Percentiles rank a stretch among this genome's conserved stretches.
Conservation (phyloP, 2,329 filamentous ascomycete genomes). For the Aureobasidium sp. region DNA sequence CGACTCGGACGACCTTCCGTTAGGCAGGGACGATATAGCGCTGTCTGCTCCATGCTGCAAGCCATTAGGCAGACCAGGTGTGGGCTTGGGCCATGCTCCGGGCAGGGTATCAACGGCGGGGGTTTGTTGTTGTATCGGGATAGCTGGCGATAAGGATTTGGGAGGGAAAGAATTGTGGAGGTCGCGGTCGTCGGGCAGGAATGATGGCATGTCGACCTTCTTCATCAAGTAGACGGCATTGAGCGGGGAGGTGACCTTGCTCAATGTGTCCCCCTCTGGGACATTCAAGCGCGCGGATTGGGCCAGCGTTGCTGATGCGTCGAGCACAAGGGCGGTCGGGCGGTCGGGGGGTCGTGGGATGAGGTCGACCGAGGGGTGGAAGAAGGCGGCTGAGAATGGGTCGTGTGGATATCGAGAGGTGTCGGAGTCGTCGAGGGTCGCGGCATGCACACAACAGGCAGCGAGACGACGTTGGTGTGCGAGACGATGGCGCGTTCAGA, state of each 20-base stretch:
- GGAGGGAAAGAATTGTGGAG: constrained; percentile 27
- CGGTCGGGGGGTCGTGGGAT: neutral
- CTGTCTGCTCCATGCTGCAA: constrained; percentile 30
- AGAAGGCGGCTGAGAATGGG: neutral
- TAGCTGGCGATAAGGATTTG: constrained; percentile 19
- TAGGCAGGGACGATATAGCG: constrained; percentile 52
- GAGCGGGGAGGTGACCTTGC: constrained; percentile 24
- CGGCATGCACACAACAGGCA: constrained; percentile 7
- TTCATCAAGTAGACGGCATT: constrained; percentile 38
- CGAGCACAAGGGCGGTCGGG: neutral
- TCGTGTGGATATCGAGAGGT: neutral
- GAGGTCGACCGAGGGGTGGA: neutral
- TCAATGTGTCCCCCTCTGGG: constrained; percentile 26
- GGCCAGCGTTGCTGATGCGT: constrained; percentile 23
- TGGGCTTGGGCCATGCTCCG: constrained; percentile 23
- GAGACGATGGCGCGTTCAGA: constrained; percentile 7
- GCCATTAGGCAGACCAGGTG: constrained; percentile 18
- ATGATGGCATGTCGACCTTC: constrained; percentile 46
- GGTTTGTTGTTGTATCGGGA: constrained; percentile 16
- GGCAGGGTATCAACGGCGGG: constrained; percentile 22
- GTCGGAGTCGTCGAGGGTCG: neutral
- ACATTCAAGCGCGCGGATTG: constrained; percentile 20
- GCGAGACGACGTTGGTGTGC: constrained; percentile 1
- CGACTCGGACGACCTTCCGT: constrained; percentile 43
- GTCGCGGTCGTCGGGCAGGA: constrained; percentile 41